Percentiles rank a stretch among this genome's conserved stretches.
phyloP scores from a whole-genome alignment of 179 eudicot genomes.

The Silene vulgaris region DNA sequence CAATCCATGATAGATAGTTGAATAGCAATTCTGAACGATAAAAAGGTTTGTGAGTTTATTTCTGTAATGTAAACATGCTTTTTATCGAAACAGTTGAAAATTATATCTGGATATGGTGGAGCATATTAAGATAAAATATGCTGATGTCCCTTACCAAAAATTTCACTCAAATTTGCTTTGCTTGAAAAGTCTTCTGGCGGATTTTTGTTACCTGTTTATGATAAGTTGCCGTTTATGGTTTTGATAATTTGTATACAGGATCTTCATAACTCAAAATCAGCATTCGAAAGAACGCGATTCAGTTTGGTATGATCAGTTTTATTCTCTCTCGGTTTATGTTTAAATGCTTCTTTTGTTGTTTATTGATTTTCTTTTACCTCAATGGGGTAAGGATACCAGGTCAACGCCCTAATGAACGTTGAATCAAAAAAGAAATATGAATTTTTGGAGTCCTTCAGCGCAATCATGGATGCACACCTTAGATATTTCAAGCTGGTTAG shows the following conservation, averaged over 20 bases:
- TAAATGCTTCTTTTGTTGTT: conserved; percentile 16
- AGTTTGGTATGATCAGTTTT: conserved; percentile 49
- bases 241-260: conserved; percentile 44
- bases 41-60: neutral
- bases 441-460: conserved; percentile 85
- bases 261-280: conserved; percentile 80
- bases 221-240: neutral
- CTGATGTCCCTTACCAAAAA: no score
- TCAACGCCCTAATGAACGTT: conserved; percentile 71
- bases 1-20: neutral
- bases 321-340: neutral
- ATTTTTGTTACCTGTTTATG: conserved; percentile 9
- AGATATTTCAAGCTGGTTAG: conserved; percentile 84
- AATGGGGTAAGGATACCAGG: conserved; percentile 65
- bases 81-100: neutral
- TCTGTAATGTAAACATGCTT: neutral
- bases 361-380: conserved; percentile 21
- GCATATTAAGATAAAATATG: conserved; percentile 3
- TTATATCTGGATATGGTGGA: neutral
- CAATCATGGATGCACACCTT: conserved; percentile 98
- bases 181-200: neutral
- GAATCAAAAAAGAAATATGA: conserved; percentile 92
- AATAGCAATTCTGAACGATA: neutral
- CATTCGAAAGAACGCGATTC: conserved; percentile 87
- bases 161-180: neutral